phyloP scores from a whole-genome alignment of 257 asterid genomes.

The Cynanchum wilfordii region DNA sequence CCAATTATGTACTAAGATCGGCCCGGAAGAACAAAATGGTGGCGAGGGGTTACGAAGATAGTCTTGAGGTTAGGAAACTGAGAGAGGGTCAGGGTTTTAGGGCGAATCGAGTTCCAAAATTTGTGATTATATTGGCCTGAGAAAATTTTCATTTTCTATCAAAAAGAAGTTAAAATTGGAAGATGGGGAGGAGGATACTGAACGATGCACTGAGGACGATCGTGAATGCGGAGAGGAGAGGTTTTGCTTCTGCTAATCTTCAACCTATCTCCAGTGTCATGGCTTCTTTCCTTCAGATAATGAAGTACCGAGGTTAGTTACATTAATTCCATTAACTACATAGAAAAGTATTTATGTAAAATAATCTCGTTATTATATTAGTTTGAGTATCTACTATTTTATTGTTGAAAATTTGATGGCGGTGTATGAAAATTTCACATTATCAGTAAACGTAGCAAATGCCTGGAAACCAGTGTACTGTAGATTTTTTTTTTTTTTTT shows the following conservation, averaged over 20 bases:
- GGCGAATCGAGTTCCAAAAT: background rate
- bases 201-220: constrained; percentile 82
- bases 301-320: constrained; percentile 76
- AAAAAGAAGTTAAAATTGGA: background rate
- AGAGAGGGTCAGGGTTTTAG: background rate
- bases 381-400: background rate
- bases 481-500: too few relatives aligned
- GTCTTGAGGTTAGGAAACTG: background rate
- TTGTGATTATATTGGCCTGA: background rate
- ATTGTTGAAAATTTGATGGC: background rate
- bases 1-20: background rate
- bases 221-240: constrained; percentile 89
- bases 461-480: background rate
- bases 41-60: too few relatives aligned
- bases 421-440: background rate
- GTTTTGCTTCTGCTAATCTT: constrained; percentile 79
- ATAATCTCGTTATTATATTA: background rate
- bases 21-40: background rate
- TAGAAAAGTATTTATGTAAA: background rate
- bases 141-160: background rate
- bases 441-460: background rate
- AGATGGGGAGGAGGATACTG: constrained; percentile 85
- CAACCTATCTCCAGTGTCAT: constrained; percentile 71
- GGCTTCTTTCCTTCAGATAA: constrained; percentile 84
- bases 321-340: background rate